Percentiles rank a stretch among this genome's conserved stretches.
Evolutionary conservation across 2,329 filamentous ascomycete genomes (phyloP).

Genomic region (Myriangium duriaei): DNA sequence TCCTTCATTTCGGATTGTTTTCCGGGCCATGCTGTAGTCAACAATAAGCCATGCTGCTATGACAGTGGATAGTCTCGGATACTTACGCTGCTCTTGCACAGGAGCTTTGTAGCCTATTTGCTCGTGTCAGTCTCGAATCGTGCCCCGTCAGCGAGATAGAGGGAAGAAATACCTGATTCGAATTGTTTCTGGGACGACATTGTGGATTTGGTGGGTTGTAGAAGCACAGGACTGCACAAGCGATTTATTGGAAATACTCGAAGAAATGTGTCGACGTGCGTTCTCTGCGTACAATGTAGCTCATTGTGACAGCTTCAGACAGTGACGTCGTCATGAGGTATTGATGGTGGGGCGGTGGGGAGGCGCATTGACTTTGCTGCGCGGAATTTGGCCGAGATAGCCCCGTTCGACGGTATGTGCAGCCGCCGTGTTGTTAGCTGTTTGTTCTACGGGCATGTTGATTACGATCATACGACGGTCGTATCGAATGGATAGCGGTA

Average conservation of each 20-base stretch:
- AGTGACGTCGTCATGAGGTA: too few species aligned
- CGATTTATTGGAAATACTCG: neutral
- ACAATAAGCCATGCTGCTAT: too few species aligned
- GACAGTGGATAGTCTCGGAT: too few species aligned
- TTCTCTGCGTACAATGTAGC: neutral
- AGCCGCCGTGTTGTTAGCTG: too few species aligned
- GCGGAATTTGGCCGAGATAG: too few species aligned
- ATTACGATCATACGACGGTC: too few species aligned
- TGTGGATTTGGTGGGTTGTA: neutral
- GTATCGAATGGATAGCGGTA: too few species aligned
- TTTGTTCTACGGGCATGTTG: too few species aligned
- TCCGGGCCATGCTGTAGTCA: constrained; percentile 31
- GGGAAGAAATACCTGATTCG: constrained; percentile 1
- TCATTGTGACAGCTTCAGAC: constrained; percentile 1
- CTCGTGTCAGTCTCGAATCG: neutral
- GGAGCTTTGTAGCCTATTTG: constrained; percentile 3
- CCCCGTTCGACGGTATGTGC: neutral
- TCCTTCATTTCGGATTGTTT: constrained; percentile 44
- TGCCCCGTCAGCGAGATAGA: neutral
- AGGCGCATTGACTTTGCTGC: constrained; percentile 3
- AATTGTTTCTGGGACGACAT: constrained; percentile 5
- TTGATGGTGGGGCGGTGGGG: neutral
- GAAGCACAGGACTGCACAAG: neutral
- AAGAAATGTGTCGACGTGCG: neutral
- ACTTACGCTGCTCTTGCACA: too few species aligned